phyloP scores from a whole-genome alignment of 176 grass and related monocot species.

The Panicum miliaceum region DNA sequence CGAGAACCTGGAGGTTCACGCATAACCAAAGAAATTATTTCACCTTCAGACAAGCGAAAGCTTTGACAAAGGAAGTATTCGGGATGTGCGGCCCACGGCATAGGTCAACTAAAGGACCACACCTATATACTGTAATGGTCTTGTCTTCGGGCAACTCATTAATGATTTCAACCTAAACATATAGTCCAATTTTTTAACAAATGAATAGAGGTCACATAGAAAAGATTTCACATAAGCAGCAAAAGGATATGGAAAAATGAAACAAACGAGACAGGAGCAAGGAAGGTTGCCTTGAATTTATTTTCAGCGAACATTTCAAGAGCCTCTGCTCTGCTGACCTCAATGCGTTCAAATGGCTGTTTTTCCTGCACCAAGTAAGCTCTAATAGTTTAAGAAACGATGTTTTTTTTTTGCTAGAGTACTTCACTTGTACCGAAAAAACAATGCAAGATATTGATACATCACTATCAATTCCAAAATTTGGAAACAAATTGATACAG shows the following conservation, averaged over 20 bases:
- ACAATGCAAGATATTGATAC: not conserved
- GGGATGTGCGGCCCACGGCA: conserved; percentile 98
- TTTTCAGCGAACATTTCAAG: conserved; percentile 96
- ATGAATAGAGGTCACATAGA: not conserved
- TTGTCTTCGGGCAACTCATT: conserved; percentile 95
- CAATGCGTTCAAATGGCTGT: conserved; percentile 95
- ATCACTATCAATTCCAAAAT: not conserved
- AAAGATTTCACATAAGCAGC: conserved; percentile 8
- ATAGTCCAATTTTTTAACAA: conserved; percentile 29
- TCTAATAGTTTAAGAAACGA: not conserved
- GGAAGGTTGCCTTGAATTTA: conserved; percentile 82
- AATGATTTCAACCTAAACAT: conserved; percentile 91
- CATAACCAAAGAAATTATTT: conserved; percentile 45
- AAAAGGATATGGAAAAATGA: conserved; percentile 23
- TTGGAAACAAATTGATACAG: not conserved
- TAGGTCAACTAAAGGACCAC: conserved; percentile 95
- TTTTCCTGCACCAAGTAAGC: conserved; percentile 75
- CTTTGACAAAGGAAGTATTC: conserved; percentile 96
- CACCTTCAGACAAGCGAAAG: conserved; percentile 94
- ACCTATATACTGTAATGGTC: conserved; percentile 97
- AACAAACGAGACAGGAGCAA: conserved; percentile 2
- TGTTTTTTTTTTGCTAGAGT: conserved; percentile 16
- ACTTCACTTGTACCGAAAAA: conserved; percentile 9
- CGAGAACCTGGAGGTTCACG: conserved; percentile 4
- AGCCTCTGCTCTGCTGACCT: conserved; percentile 88